Conservation (phyloP, 164 flowering plant genomes). For the Piper betle region DNA sequence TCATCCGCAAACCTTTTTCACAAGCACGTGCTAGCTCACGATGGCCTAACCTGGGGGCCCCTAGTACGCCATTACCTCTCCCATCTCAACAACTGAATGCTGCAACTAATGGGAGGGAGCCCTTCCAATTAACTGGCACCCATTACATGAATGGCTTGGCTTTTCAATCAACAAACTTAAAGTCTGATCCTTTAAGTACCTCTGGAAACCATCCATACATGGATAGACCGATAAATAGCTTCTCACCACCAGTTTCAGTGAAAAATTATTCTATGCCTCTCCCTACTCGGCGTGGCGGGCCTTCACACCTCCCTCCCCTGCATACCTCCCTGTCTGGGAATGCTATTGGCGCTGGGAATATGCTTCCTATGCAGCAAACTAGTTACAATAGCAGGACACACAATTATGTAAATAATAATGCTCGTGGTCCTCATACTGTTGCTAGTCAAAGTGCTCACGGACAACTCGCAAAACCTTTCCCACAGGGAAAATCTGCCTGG, state of each 20-base stretch:
- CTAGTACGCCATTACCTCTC: neutral
- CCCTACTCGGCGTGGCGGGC: constrained; percentile 16
- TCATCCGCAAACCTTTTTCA: neutral
- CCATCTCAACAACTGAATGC: neutral
- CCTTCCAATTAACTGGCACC: neutral
- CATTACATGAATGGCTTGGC: neutral
- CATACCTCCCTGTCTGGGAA: constrained; percentile 10
- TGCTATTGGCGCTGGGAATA: constrained; percentile 8
- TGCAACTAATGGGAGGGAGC: neutral
- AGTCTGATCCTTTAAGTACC: neutral
- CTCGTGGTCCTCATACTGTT: constrained; percentile 11
- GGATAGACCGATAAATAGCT: neutral
- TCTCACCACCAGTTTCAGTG: neutral
- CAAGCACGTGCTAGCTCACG: neutral
- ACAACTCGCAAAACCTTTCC: constrained; percentile 5
- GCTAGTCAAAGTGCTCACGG: constrained; percentile 19
- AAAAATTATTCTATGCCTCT: neutral
- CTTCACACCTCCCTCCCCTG: constrained; percentile 2
- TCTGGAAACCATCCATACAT: neutral
- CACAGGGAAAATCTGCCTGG: constrained; percentile 8
- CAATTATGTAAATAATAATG: constrained; percentile 8
- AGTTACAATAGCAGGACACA: constrained; percentile 11
- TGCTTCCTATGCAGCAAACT: constrained; percentile 11
- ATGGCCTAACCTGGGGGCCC: neutral
- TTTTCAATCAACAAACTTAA: neutral